These are phyloP conservation scores for Triticum aestivum DNA, from an alignment of 176 grass and related monocot genomes.

Conservation along the genomic window DNA sequence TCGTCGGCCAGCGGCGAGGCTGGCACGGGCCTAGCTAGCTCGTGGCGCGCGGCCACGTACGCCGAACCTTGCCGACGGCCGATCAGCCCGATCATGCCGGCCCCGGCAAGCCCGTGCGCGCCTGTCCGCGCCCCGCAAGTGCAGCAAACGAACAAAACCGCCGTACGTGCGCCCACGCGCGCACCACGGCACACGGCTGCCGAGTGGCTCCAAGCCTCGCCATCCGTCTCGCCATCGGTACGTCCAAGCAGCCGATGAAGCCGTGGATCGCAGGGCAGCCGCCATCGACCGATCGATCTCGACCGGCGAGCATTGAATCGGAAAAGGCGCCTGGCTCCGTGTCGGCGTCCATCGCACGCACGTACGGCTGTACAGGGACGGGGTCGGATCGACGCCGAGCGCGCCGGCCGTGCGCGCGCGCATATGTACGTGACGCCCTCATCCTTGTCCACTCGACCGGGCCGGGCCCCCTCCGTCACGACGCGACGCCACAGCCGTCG, in stretches of 20 bases:
- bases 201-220: neutral
- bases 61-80: conserved; percentile 16
- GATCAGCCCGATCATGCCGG: too few species aligned
- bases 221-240: neutral
- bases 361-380: neutral
- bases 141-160: neutral
- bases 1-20: neutral
- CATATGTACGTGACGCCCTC: too few species aligned
- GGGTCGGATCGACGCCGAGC: too few species aligned
- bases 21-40: neutral
- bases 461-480: too few species aligned
- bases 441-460: too few species aligned
- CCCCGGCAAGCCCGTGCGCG: too few species aligned
- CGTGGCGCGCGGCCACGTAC: neutral
- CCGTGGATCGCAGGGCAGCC: conserved; percentile 29
- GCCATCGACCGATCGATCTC: neutral
- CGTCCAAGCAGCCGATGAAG: neutral
- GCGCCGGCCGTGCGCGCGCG: too few species aligned
- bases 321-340: neutral
- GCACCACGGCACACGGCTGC: neutral
- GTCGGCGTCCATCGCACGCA: neutral
- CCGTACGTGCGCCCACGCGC: neutral
- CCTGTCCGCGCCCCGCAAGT: neutral
- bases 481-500: too few species aligned
- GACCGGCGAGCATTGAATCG: neutral